Evolutionary conservation across 495 filamentous ascomycete species (phyloP).

Genomic region (Trichocladium uniseriatum): DNA sequence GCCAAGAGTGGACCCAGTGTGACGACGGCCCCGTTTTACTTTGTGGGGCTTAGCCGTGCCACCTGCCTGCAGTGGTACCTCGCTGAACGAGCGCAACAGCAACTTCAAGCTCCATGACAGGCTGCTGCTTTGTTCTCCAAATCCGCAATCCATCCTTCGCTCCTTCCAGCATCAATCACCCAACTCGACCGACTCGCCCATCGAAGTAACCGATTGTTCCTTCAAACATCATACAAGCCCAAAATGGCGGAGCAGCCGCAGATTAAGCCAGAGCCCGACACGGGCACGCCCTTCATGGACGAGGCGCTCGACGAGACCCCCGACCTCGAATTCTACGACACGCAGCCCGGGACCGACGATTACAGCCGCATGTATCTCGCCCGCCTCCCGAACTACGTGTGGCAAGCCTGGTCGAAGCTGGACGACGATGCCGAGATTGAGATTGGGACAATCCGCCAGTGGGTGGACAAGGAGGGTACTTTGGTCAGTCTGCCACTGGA

Average conservation of each 20-base stretch:
- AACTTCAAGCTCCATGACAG: too few relatives aligned
- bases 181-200: not conserved
- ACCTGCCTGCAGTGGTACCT: too few relatives aligned
- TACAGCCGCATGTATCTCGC: conserved; percentile 57
- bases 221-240: too few relatives aligned
- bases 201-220: not conserved
- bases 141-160: not conserved
- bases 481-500: conserved; percentile 27
- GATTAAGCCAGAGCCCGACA: conserved; percentile 64
- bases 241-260: conserved; percentile 33
- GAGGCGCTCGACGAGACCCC: conserved; percentile 72
- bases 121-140: not conserved
- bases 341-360: conserved; percentile 25
- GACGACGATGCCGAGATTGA: conserved; percentile 49
- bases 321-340: conserved; percentile 66
- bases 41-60: too few relatives aligned
- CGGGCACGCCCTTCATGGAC: conserved; percentile 49
- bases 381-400: conserved; percentile 67
- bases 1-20: too few relatives aligned
- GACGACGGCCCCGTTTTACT: too few relatives aligned
- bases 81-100: too few relatives aligned
- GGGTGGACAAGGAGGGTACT: conserved; percentile 38
- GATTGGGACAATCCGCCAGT: conserved; percentile 67
- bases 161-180: not conserved
- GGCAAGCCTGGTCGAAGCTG: conserved; percentile 52